These are phyloP conservation scores for Lepiota brunneoincarnata DNA, from an alignment of 768 basidiomycete genomes.

Conservation along the genomic window DNA sequence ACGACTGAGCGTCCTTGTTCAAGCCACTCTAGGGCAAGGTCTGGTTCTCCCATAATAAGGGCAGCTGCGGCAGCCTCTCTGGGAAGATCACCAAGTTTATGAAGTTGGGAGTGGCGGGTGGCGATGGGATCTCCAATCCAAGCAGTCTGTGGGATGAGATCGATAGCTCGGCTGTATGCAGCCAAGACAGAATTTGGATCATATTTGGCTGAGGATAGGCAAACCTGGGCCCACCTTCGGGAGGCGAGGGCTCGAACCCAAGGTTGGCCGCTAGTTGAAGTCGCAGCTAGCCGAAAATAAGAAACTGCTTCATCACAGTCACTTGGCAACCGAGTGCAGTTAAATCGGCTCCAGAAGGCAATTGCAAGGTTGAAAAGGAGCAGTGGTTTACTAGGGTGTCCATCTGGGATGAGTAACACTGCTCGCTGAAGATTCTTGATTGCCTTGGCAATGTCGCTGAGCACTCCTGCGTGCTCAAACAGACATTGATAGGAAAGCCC, in stretches of 20 bases:
- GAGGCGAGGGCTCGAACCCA: no score
- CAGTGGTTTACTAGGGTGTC: conserved; percentile 13
- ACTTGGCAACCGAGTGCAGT: not conserved
- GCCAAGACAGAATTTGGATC: no score
- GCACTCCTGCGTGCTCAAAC: not conserved
- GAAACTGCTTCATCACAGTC: not conserved
- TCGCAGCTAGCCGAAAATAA: no score
- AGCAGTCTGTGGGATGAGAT: no score
- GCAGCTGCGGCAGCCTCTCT: not conserved
- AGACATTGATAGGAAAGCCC: not conserved
- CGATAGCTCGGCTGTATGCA: no score
- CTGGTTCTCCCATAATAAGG: not conserved
- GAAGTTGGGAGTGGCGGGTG: not conserved
- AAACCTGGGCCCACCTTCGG: no score
- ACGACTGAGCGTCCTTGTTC: no score
- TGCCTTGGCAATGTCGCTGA: conserved; percentile 22
- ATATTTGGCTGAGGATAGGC: no score
- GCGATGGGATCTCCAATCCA: no score
- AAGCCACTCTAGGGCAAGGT: not conserved
- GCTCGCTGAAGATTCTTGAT: conserved; percentile 14
- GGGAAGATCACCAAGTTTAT: not conserved
- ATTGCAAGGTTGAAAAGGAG: conserved; percentile 20
- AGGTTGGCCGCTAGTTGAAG: no score
- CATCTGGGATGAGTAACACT: conserved; percentile 14
- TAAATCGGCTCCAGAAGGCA: conserved; percentile 7